phyloP scores from a whole-genome alignment of 1,284 basidiomycete genomes.

The Fomes fomentarius region DNA sequence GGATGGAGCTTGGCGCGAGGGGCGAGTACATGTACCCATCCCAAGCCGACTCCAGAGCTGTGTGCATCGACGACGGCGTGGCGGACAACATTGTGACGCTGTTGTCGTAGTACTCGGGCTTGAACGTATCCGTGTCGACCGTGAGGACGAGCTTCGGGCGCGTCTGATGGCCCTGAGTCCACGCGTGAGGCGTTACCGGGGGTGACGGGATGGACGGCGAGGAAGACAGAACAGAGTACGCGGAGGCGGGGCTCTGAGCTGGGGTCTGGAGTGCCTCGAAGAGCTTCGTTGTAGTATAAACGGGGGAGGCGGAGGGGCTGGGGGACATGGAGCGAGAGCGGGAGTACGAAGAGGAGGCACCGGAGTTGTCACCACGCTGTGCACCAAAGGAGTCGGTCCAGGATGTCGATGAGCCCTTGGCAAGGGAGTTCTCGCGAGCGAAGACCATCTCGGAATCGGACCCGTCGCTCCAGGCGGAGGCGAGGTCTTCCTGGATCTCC shows the following conservation, averaged over 20 bases:
- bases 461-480: constrained; percentile 62
- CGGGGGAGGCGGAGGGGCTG: constrained; percentile 27
- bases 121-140: constrained; percentile 60
- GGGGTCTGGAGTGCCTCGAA: constrained; percentile 30
- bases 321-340: constrained; percentile 35
- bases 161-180: constrained; percentile 40
- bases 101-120: constrained; percentile 55
- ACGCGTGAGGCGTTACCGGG: constrained; percentile 52
- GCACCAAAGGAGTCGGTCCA: constrained; percentile 42
- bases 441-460: constrained; percentile 68
- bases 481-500: constrained; percentile 35
- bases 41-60: constrained; percentile 56
- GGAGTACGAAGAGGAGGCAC: constrained; percentile 28
- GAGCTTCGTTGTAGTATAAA: constrained; percentile 30
- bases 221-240: constrained; percentile 35
- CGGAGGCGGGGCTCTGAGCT: constrained; percentile 31
- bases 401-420: constrained; percentile 36
- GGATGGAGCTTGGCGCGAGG: constrained; percentile 25
- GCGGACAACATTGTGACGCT: constrained; percentile 53
- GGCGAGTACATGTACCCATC: constrained; percentile 31
- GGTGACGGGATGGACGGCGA: constrained; percentile 34
- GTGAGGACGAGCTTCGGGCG: constrained; percentile 47
- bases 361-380: constrained; percentile 6
- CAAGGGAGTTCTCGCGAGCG: constrained; percentile 43
- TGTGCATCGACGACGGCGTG: constrained; percentile 68